A percentile compares a stretch with the other conserved stretches of the same genome.
phyloP scores from a whole-genome alignment of 2,329 filamentous ascomycete genomes.

The Taxawa tesnikishii region DNA sequence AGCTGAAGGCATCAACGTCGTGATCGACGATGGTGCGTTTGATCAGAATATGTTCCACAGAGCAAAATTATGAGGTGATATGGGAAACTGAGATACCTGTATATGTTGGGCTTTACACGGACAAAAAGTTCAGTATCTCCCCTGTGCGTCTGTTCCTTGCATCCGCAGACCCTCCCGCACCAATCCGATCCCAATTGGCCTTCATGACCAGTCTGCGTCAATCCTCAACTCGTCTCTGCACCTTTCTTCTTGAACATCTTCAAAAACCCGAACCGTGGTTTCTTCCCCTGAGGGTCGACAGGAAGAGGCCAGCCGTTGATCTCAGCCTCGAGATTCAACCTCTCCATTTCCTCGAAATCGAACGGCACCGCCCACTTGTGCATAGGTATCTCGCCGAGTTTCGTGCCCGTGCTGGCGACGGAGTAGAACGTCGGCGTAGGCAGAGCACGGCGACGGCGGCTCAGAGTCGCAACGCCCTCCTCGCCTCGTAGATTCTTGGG shows the following conservation, averaged over 20 bases:
- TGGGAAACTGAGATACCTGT: no score
- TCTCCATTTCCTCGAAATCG: constrained; percentile 28
- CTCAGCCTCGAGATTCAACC: constrained; percentile 27
- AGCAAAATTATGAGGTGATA: no score
- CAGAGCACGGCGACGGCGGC: constrained; percentile 16
- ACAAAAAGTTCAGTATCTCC: no score
- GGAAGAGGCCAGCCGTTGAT: constrained; percentile 16
- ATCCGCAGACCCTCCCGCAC: no score
- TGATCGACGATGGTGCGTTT: constrained; percentile 14
- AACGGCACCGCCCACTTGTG: constrained; percentile 30
- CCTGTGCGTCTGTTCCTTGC: no score
- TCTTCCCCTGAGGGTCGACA: constrained; percentile 8
- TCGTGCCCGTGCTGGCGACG: constrained; percentile 29
- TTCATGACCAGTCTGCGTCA: no score
- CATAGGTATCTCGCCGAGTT: constrained; percentile 36
- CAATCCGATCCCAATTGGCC: no score
- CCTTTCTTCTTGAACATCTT: constrained; percentile 5
- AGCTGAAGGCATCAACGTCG: constrained; percentile 13
- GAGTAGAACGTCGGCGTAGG: constrained; percentile 28
- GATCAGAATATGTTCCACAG: no score
- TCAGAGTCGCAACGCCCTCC: constrained; percentile 2
- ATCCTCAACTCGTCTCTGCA: no score
- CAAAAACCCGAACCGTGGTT: constrained; percentile 15
- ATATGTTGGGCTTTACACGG: no score
- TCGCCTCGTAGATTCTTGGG: no score